phyloP scores from a whole-genome alignment of 2,329 filamentous ascomycete genomes.

The Phoma herbarum region DNA sequence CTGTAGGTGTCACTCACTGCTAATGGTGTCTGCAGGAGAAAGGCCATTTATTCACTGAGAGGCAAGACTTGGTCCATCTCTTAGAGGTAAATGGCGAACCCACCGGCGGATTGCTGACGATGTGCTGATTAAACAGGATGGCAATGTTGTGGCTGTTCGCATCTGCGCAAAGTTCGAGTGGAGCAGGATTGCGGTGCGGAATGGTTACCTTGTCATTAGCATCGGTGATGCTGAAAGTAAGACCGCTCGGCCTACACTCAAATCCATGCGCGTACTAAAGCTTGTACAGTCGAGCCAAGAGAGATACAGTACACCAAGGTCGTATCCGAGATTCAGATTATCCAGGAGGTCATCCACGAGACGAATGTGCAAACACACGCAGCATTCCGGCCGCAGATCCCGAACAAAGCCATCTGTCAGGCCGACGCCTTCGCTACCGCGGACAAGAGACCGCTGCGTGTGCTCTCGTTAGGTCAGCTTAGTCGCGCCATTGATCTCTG shows the following conservation, averaged over 20 bases:
- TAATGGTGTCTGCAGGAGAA: background rate
- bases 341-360: background rate
- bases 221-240: slow-evolving; percentile 2
- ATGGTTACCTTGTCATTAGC: background rate
- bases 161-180: background rate
- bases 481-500: too few relatives aligned
- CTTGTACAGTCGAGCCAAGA: background rate
- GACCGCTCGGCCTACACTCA: too few relatives aligned
- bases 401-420: background rate
- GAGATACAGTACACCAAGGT: background rate
- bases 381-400: background rate
- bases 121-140: too few relatives aligned
- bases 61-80: background rate
- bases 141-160: background rate
- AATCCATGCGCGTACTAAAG: background rate
- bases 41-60: background rate
- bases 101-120: too few relatives aligned
- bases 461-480: slow-evolving; percentile 5
- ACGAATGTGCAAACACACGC: slow-evolving; percentile 1
- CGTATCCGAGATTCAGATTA: background rate
- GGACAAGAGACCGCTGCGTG: background rate
- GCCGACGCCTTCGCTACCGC: slow-evolving; percentile 3
- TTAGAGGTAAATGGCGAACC: background rate
- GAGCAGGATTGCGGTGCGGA: background rate
- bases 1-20: background rate